Base-by-base conservation (phyloP, 345 rosid genomes). In the Litchi chinensis region DNA sequence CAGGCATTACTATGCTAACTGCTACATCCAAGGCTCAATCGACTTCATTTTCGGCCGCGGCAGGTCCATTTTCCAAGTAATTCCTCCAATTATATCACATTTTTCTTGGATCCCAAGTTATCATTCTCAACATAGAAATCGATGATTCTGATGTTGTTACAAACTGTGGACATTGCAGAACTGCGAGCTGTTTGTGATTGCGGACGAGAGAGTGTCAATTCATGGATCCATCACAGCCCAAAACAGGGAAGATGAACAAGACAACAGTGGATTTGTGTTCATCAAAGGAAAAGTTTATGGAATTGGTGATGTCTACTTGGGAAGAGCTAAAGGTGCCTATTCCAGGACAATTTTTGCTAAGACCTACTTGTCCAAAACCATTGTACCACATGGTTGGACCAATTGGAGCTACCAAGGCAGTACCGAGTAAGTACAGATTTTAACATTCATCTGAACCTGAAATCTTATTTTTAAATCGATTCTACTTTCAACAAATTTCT, bases 1-100 rank as follows among this genome's bases (percentile, higher is more conserved):
- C n/a, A 86, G 98, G 64, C 99, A 95, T 86, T 95, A 87, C 86
- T 95, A 92, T 76, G 85, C 88, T 28, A 79, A 82, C 44, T 93
- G 97, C 89, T 92, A 91, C 85, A 91, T 95, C 54, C 97, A 93
- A 78, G 98, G 99, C 82, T 95, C 95, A 6, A 90, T 95, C 12
- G 99, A 95, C 79, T 95, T 93, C 88, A 93, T 95, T 76, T 95
- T 95, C 50, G 99, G 99, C 78, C 94, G 96, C 0, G 98, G 88
- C 80, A 91, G 94, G 66, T 92, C 97, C 64, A 65, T 90, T 66
- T 95, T 87, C 78, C 77, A 83, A 16, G 97, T 92, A 87, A 72
- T 88, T 74, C 16, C 6, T 19, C 6, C 37, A 21, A 0, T 2
- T 11, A 43, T 24, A 52, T 15, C 69, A 63, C 7, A 22, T 44